A percentile compares a stretch with the other conserved stretches of the same genome.
Conservation (phyloP, 805 yeast genomes). For the Starmerella bacillaris region DNA sequence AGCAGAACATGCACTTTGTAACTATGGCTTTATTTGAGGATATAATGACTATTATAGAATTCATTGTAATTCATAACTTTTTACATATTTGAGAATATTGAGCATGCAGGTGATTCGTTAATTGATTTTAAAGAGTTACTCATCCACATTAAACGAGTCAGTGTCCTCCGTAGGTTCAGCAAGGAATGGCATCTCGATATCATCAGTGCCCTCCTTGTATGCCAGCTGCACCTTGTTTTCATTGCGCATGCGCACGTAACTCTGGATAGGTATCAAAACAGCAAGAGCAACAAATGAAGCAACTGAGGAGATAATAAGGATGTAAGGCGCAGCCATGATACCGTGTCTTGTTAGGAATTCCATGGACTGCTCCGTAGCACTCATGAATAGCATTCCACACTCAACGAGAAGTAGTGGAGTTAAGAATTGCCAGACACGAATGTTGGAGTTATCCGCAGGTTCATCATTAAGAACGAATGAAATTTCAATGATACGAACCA, state of each 20-base stretch:
- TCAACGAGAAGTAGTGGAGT: slow-evolving; percentile 66
- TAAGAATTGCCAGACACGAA: slow-evolving; percentile 64
- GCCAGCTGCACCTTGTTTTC: slow-evolving; percentile 3
- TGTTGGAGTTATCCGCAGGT: slow-evolving; percentile 26
- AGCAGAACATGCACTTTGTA: too few species aligned
- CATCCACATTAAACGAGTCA: too few species aligned
- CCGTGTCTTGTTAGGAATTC: slow-evolving; percentile 49
- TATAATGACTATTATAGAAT: too few species aligned
- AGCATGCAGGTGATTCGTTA: too few species aligned
- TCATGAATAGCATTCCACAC: slow-evolving; percentile 72
- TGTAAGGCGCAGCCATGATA: slow-evolving; percentile 73
- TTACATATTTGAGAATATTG: too few species aligned
- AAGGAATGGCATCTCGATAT: slow-evolving; percentile 20
- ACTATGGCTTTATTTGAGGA: too few species aligned
- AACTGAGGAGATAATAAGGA: slow-evolving; percentile 49
- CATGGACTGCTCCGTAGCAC: slow-evolving; percentile 82
- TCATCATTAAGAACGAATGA: slow-evolving; percentile 52
- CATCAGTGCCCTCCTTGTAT: slow-evolving; percentile 13
- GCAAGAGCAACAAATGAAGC: slow-evolving; percentile 57
- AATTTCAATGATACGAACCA: slow-evolving; percentile 59
- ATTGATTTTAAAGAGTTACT: too few species aligned
- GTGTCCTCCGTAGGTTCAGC: too few species aligned
- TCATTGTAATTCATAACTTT: too few species aligned
- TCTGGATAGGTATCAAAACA: slow-evolving; percentile 39
- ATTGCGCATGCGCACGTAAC: slow-evolving; percentile 32